Conservation (phyloP, 306 rosid genomes). For the Pueraria montana region DNA sequence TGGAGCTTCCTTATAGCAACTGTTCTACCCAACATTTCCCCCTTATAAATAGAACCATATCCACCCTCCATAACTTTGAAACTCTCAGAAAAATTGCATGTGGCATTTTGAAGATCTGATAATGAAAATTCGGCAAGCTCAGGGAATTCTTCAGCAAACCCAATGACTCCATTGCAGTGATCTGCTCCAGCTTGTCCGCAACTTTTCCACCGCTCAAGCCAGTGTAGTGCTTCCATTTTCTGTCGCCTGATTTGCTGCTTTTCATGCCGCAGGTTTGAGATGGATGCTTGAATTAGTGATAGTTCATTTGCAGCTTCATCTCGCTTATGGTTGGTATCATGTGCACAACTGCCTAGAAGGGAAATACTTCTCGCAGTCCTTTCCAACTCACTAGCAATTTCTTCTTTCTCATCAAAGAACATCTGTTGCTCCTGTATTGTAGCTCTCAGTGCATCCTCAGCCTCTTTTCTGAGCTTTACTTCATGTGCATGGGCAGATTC, state of each 20-base stretch:
- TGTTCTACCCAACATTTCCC: slow-evolving; percentile 87
- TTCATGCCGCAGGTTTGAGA: slow-evolving; percentile 70
- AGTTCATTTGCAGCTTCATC: slow-evolving; percentile 70
- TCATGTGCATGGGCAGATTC: slow-evolving; percentile 62
- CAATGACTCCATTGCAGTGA: slow-evolving; percentile 57
- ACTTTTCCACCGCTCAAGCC: slow-evolving; percentile 83
- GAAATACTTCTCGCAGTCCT: slow-evolving; percentile 72
- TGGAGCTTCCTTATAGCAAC: slow-evolving; percentile 76
- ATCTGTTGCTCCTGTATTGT: slow-evolving; percentile 65
- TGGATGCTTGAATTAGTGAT: slow-evolving; percentile 69
- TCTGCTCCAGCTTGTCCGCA: slow-evolving; percentile 64
- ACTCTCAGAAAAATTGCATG: slow-evolving; percentile 86
- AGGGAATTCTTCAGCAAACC: slow-evolving; percentile 61
- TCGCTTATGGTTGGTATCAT: slow-evolving; percentile 66
- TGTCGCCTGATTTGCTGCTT: slow-evolving; percentile 71
- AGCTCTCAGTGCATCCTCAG: slow-evolving; percentile 58
- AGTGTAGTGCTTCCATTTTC: slow-evolving; percentile 71
- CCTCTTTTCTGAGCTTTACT: slow-evolving; percentile 63
- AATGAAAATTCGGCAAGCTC: slow-evolving; percentile 75
- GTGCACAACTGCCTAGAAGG: slow-evolving; percentile 66
- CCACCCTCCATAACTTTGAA: slow-evolving; percentile 76
- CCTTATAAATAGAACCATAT: slow-evolving; percentile 81
- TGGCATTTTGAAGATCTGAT: slow-evolving; percentile 77
- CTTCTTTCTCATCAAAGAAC: slow-evolving; percentile 64
- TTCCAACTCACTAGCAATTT: slow-evolving; percentile 56